Evolutionary conservation across 177 flowering plant genomes (phyloP), one percentile per base, ranked within the genome.

Genomic region (Vitis hybrid): DNA sequence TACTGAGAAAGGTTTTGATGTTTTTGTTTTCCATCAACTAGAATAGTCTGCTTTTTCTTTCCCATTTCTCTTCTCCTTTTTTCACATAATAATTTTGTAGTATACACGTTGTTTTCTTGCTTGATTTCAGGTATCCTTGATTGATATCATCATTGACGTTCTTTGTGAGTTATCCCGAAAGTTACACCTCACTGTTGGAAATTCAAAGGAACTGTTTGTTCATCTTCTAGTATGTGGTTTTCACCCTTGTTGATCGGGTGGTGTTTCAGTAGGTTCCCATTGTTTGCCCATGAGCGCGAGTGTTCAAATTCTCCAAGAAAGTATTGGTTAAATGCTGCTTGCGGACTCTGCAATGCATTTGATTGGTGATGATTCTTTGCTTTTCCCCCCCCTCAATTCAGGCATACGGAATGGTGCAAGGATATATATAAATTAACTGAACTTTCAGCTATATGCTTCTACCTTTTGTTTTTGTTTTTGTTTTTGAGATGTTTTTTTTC

Each of bases 231-330:
- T 26, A 60, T 18, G 31, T 39, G 48, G 48, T 39, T 1, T 60
- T 60, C 9, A 22, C 16, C 57, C 15, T 39, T 22, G 26, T 22
- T 60, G 45, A 11, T 19, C 31, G 62, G 39, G 16, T 60, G 62
- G 62, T 12, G 62, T 22, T 60, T 60, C 26, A 60, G 13, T 60
- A 22, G 62, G 7, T 60, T 60, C 26, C 62, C 45, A 26, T 60
- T 60, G 45, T 60, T 60, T 60, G 51, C 19, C 52, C 11, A 45
- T 63, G 52, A 16, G 45, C 22, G 3, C n/a, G 64, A 33, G 33
- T 45, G 18, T 48, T 63, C 26, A 14, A 16, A 16, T 20, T 63
- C 65, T 63, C 53, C 16, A 10, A 63, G 20, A 63, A 19, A 51
- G n/a, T 11, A n/a, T 62, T 33, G 49, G n/a, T 62, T 12, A 56